A percentile compares a stretch with the other conserved stretches of the same genome.
Evolutionary conservation across 2,329 filamentous ascomycete species (phyloP).

Genomic region (Camillea tinctor): DNA sequence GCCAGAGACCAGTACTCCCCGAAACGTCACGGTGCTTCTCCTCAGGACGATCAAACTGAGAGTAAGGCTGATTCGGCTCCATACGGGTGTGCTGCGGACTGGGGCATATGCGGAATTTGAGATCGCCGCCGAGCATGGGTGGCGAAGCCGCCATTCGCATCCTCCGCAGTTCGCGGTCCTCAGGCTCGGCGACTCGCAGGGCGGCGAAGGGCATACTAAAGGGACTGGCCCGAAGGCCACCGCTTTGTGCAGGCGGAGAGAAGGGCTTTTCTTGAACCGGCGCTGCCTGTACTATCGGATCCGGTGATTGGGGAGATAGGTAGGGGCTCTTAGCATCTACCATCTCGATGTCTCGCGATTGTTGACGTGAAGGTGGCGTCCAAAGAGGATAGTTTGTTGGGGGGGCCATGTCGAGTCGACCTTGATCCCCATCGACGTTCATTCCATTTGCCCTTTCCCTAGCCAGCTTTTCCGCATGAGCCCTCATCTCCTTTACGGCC

Average conservation of each 20-base stretch:
- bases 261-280: conserved; percentile 18
- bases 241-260: conserved; percentile 34
- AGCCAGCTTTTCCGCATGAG: conserved; percentile 67
- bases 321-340: conserved; percentile 24
- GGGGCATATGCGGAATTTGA: conserved; percentile 75
- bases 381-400: conserved; percentile 32
- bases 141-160: conserved; percentile 61
- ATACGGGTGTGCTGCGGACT: conserved; percentile 85
- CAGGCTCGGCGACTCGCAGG: conserved; percentile 37
- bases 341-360: conserved; percentile 27
- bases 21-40: conserved; percentile 54
- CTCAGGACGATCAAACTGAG: conserved; percentile 40
- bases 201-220: conserved; percentile 47
- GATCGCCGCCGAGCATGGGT: conserved; percentile 83
- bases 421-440: conserved; percentile 33
- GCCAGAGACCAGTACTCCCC: conserved; percentile 70
- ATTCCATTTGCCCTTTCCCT: conserved; percentile 43
- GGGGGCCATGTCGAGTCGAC: conserved; percentile 31
- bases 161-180: conserved; percentile 42
- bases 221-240: conserved; percentile 40
- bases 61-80: conserved; percentile 69
- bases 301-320: conserved; percentile 24
- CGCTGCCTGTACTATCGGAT: conserved; percentile 20
- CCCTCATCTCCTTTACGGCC: conserved; percentile 79
- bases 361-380: conserved; percentile 26